Evolutionary conservation across 176 grass and related monocot genomes (phyloP).

Genomic region (Oryza meridionalis): DNA sequence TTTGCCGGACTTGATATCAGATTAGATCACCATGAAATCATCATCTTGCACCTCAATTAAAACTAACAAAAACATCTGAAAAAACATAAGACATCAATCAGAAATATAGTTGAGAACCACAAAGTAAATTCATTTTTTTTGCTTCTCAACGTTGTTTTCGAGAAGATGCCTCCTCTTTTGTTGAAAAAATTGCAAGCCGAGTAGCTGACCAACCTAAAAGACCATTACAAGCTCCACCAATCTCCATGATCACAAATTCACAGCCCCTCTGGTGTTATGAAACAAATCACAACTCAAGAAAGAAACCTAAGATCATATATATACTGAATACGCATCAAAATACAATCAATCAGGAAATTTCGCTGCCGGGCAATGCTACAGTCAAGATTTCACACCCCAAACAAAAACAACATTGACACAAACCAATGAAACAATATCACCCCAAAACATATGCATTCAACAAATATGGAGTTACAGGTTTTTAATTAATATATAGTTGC

Average conservation of each 20-base stretch:
- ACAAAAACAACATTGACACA: slow-evolving; percentile 33
- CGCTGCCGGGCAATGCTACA: too few relatives aligned
- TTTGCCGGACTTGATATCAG: slow-evolving; percentile 80
- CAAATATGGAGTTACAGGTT: too few relatives aligned
- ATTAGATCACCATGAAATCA: slow-evolving; percentile 90
- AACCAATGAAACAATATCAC: too few relatives aligned
- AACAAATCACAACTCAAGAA: neutral
- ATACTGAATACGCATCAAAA: neutral
- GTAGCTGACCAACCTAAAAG: slow-evolving; percentile 1
- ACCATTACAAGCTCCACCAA: neutral
- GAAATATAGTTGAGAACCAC: neutral
- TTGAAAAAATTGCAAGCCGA: neutral
- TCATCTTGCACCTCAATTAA: slow-evolving; percentile 79
- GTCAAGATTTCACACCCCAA: slow-evolving; percentile 2
- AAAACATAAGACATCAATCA: neutral
- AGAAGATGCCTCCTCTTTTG: too few relatives aligned
- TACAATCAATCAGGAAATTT: neutral
- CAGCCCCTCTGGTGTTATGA: neutral
- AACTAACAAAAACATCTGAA: slow-evolving; percentile 76
- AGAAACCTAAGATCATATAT: neutral
- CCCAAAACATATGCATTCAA: too few relatives aligned
- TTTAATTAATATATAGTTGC: too few relatives aligned
- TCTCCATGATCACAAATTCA: slow-evolving; percentile 5
- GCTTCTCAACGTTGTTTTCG: too few relatives aligned
- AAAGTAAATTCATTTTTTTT: too few relatives aligned